These are phyloP conservation scores for Sisymbrium irio DNA, from an alignment of 345 rosid genomes.

Conservation along the genomic window DNA sequence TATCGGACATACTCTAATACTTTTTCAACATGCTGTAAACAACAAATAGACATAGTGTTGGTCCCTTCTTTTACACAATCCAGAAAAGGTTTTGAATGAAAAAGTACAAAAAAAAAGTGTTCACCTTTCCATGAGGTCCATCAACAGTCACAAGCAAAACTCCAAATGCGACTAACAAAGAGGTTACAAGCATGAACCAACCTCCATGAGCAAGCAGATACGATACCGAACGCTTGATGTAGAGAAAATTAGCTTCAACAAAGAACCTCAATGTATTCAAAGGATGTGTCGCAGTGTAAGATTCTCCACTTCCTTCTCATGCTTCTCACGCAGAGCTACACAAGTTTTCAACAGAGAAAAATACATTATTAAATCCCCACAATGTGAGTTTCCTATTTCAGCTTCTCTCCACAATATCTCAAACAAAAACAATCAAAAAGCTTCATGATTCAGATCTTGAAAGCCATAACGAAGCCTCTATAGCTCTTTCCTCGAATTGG, in stretches of 20 bases:
- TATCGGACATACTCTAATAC: slow-evolving; percentile 55
- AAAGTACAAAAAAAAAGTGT: background rate
- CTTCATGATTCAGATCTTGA: no score
- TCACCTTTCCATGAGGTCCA: slow-evolving; percentile 90
- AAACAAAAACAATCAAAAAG: no score
- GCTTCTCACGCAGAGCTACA: slow-evolving; percentile 62
- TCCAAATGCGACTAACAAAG: slow-evolving; percentile 25
- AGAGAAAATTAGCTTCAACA: slow-evolving; percentile 54
- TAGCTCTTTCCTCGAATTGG: no score
- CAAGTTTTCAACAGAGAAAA: background rate
- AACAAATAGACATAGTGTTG: background rate
- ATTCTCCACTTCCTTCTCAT: slow-evolving; percentile 67
- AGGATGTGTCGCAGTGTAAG: slow-evolving; percentile 68
- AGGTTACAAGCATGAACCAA: slow-evolving; percentile 59
- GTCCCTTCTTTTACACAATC: background rate
- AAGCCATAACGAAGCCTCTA: no score
- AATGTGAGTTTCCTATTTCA: background rate
- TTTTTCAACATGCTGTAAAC: slow-evolving; percentile 77
- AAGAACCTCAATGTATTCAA: slow-evolving; percentile 71
- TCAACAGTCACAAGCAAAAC: slow-evolving; percentile 66
- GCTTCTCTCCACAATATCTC: no score
- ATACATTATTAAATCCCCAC: background rate
- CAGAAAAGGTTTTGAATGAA: background rate
- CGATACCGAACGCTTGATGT: slow-evolving; percentile 42
- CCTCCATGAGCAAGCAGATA: slow-evolving; percentile 73